Base-by-base conservation (phyloP, 495 filamentous ascomycete genomes). In the Penicillium nucicola region DNA sequence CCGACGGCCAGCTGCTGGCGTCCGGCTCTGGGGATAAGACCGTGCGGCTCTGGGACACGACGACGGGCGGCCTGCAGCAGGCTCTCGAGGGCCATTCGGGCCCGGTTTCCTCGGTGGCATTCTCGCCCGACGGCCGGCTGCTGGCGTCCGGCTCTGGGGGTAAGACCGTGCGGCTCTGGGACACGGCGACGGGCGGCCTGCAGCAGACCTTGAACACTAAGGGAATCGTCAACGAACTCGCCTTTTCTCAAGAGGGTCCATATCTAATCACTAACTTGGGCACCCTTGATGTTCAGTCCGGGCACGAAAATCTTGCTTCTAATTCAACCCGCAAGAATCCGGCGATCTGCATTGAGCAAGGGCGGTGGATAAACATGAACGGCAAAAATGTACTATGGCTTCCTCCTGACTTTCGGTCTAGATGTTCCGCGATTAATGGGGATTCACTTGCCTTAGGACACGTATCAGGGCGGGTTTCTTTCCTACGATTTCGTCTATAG, bases 151-250 rank as follows among this genome's bases (percentile, higher is more conserved):
- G 40, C 22, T 69, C 59, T 22, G 0, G 13, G n/a, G 60, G 71
- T 38, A 50, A 55, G 2, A 72, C 65, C 14, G 42, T 67, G 14
- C 53, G 61, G 52, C 50, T 74, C 52, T 77, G 73, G 70, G 61
- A 68, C 51, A 19, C 47, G 4, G 14, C 9, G 5, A 53, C 22
- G 22, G 22, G 22, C 22, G 44, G 22, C 19, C 19, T 52, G n/a
- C 44, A 41, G 14, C 25, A 56, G 25, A 59, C 42, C 14, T 42
- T 56, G 4, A 15, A 10, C 30, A 40, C 22, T 0, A 10, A 37
- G 4, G 18, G 23, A 42, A 23, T 23, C 4, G 33, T 55, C 46
- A 35, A 12, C 42, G 18, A 46, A 36, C 34, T 58, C 13, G 37
- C 47, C 4, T 58, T 58, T 38, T 55, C 46, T 51, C 40, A 44